Percentiles rank a stretch among this genome's conserved stretches.
These are phyloP conservation scores for Monosporascus sp. DNA, from an alignment of 2,329 filamentous ascomycete genomes.

Conservation along the genomic window DNA sequence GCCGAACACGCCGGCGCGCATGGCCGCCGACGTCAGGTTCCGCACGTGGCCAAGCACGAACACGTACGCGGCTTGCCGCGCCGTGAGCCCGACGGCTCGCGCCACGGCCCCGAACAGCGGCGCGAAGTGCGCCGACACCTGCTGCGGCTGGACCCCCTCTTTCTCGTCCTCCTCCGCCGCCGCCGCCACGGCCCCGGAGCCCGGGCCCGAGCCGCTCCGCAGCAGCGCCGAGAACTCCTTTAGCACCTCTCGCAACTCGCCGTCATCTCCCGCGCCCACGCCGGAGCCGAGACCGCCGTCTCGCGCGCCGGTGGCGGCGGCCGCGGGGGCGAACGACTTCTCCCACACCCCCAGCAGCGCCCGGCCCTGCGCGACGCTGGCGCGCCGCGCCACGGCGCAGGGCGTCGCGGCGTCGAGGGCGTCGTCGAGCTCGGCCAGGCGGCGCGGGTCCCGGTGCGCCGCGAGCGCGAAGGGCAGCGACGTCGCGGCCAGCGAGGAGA, in stretches of 20 bases:
- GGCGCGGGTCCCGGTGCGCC: conserved; percentile 48
- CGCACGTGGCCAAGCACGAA: conserved; percentile 74
- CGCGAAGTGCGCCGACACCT: conserved; percentile 59
- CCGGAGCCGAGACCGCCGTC: conserved; percentile 11
- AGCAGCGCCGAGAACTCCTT: conserved; percentile 8
- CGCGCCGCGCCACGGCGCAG: conserved; percentile 73
- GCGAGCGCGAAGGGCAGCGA: conserved; percentile 71
- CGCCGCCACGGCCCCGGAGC: conserved; percentile 2
- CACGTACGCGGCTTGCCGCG: conserved; percentile 64
- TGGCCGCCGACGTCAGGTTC: conserved; percentile 69
- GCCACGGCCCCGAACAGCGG: conserved; percentile 67
- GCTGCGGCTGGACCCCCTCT: conserved; percentile 26
- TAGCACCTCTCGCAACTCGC: conserved; percentile 15
- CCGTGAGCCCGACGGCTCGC: conserved; percentile 52
- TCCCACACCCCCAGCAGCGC: conserved; percentile 75
- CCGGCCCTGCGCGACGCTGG: conserved; percentile 69
- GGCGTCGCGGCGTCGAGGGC: conserved; percentile 69
- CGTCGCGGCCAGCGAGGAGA: conserved; percentile 66
- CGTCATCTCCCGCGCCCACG: conserved; percentile 5
- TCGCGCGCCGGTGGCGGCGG: conserved; percentile 18
- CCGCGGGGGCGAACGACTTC: conserved; percentile 51
- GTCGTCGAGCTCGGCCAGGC: conserved; percentile 63
- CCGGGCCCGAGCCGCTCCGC: neutral
- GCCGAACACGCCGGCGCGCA: conserved; percentile 71
- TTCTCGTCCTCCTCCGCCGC: neutral